Conservation (phyloP, 805 yeast genomes). For the Novakomyces olei region DNA sequence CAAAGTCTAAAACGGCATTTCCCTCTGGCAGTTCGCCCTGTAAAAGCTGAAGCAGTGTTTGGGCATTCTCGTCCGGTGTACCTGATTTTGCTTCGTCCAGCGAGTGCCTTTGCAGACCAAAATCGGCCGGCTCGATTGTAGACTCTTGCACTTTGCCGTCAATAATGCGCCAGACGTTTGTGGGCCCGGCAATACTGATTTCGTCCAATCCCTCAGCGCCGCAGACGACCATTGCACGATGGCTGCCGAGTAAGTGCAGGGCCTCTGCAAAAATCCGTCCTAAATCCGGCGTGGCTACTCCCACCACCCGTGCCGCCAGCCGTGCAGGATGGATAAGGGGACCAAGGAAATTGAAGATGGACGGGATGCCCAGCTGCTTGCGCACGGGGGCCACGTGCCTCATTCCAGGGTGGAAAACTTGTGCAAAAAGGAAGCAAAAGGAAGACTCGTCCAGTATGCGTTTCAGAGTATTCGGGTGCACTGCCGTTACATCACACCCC, state of each 20-base stretch:
- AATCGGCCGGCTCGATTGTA: constrained; percentile 38
- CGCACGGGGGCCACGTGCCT: constrained; percentile 60
- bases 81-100: constrained; percentile 54
- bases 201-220: constrained; percentile 87
- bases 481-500: constrained; percentile 64
- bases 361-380: constrained; percentile 61
- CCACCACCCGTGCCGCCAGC: constrained; percentile 55
- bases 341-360: constrained; percentile 83
- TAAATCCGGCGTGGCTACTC: constrained; percentile 60
- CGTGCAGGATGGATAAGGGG: constrained; percentile 87
- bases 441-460: constrained; percentile 23
- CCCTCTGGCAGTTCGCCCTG: constrained; percentile 20
- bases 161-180: constrained; percentile 43
- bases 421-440: constrained; percentile 68
- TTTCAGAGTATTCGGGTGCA: constrained; percentile 41
- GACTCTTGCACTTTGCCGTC: constrained; percentile 15
- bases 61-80: constrained; percentile 72
- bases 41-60: constrained; percentile 26
- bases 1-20: constrained; percentile 62
- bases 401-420: constrained; percentile 86
- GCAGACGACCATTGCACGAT: constrained; percentile 62
- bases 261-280: constrained; percentile 77
- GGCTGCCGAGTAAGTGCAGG: constrained; percentile 27
- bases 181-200: constrained; percentile 68
- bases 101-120: constrained; percentile 56